phyloP scores from a whole-genome alignment of 108 stramenopile genomes.

The Fistulifera pelliculosa region DNA sequence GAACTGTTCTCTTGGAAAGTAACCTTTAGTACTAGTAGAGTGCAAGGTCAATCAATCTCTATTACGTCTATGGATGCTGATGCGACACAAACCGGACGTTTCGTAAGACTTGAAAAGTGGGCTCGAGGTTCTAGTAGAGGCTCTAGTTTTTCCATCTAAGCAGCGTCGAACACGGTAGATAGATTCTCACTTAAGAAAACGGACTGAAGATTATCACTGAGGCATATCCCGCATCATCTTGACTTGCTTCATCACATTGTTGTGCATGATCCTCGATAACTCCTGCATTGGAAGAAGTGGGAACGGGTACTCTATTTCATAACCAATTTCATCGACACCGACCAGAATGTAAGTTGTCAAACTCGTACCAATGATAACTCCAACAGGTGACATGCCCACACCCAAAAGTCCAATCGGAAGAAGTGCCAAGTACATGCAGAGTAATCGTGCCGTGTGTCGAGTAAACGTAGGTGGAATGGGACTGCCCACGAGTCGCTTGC shows the following conservation, averaged over 20 bases:
- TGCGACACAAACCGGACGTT: no score
- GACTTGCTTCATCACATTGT: constrained; percentile 10
- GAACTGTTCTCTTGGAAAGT: no score
- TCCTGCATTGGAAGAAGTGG: constrained; percentile 74
- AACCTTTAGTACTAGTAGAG: no score
- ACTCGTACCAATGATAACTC: constrained; percentile 7
- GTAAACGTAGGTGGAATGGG: constrained; percentile 49
- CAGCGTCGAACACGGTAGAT: no score
- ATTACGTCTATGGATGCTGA: no score
- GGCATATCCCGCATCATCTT: no score
- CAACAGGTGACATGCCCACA: constrained; percentile 1
- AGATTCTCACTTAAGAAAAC: no score
- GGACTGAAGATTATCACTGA: no score
- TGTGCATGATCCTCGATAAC: constrained; percentile 60
- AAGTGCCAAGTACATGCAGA: constrained; percentile 44
- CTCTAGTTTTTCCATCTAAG: no score
- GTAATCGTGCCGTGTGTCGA: constrained; percentile 59
- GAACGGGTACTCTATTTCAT: constrained; percentile 83
- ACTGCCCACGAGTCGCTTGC: constrained; percentile 42
- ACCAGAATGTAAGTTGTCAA: constrained; percentile 55
- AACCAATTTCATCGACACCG: constrained; percentile 80
- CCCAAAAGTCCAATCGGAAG: constrained; percentile 43
- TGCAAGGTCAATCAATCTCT: no score
- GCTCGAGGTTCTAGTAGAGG: no score
- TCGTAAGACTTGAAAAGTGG: no score